phyloP scores from a whole-genome alignment of 139 green algal genomes.

The Pleodorina starrii region DNA sequence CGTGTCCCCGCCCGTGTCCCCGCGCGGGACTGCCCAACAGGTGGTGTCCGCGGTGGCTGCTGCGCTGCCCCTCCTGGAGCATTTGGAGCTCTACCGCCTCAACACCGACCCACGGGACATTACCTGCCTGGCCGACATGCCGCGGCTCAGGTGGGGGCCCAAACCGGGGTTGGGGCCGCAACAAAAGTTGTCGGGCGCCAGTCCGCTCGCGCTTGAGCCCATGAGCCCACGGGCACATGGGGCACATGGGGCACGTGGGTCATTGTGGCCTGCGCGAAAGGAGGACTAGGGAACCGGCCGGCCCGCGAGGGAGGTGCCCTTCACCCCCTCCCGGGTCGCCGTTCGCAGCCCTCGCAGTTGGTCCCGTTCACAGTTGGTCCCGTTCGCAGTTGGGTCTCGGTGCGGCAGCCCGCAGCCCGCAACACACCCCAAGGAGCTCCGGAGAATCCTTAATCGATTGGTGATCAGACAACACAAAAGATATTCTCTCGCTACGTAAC shows the following conservation, averaged over 20 bases:
- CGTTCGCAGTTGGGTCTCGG: too few relatives aligned
- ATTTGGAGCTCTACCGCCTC: constrained; percentile 38
- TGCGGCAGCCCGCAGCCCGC: too few relatives aligned
- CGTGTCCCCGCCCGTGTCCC: too few relatives aligned
- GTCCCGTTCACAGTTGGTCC: background rate
- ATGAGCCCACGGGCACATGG: background rate
- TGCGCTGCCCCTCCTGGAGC: constrained; percentile 11
- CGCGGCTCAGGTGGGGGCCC: background rate
- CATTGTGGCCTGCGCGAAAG: background rate
- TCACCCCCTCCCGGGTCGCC: background rate
- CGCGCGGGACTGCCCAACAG: too few relatives aligned
- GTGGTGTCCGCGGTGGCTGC: background rate
- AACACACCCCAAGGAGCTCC: too few relatives aligned
- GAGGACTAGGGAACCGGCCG: background rate
- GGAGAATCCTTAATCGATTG: too few relatives aligned
- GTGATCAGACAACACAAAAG: background rate
- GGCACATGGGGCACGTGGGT: too few relatives aligned
- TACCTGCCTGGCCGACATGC: constrained; percentile 22
- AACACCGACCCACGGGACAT: constrained; percentile 6
- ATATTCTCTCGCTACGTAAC: background rate
- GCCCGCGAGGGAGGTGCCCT: too few relatives aligned
- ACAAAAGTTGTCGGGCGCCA: background rate
- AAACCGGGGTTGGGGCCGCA: too few relatives aligned
- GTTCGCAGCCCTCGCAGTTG: background rate
- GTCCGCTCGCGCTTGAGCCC: background rate